A percentile compares a stretch with the other conserved stretches of the same genome.
phyloP scores from a whole-genome alignment of 192 early-diverging fungal genomes.

The Coemansia erecta region DNA sequence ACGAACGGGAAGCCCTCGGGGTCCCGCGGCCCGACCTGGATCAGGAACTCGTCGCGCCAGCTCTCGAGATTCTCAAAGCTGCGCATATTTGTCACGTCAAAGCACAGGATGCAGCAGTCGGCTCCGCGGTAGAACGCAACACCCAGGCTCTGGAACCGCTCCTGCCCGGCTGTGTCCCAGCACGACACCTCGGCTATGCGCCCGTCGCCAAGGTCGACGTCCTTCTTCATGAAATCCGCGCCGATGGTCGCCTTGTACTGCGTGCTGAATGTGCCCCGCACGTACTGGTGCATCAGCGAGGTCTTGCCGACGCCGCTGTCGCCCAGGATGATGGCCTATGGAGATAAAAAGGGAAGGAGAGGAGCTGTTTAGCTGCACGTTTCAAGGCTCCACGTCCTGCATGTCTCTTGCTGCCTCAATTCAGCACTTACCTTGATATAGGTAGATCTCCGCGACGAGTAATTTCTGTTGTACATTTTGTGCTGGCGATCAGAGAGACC shows the following conservation, averaged over 20 bases:
- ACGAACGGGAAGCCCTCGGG: conserved; percentile 99
- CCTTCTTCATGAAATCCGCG: conserved; percentile 98
- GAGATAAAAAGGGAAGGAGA: neutral
- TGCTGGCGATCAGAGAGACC: neutral
- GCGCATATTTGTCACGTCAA: conserved; percentile 93
- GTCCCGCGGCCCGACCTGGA: conserved; percentile 90
- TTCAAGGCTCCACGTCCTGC: neutral
- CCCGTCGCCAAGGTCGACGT: conserved; percentile 86
- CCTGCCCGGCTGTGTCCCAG: conserved; percentile 99
- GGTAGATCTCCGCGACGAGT: conserved; percentile 32
- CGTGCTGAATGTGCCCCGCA: conserved; percentile 93
- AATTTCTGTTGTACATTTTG: conserved; percentile 42
- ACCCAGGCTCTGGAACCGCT: conserved; percentile 96
- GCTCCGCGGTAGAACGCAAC: conserved; percentile 99
- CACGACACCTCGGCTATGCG: conserved; percentile 93
- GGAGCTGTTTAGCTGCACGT: neutral
- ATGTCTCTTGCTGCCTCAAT: neutral
- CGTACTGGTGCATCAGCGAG: conserved; percentile 99
- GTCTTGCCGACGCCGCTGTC: conserved; percentile 91
- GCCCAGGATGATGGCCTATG: conserved; percentile 52
- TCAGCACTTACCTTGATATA: conserved; percentile 45
- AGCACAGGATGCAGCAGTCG: conserved; percentile 97
- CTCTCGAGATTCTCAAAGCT: conserved; percentile 94
- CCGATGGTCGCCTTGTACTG: conserved; percentile 99
- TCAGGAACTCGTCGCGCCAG: conserved; percentile 98